A percentile compares a stretch with the other conserved stretches of the same genome.
Evolutionary conservation across 2,329 filamentous ascomycete species (phyloP).

Genomic region (Cladosporium sp.): DNA sequence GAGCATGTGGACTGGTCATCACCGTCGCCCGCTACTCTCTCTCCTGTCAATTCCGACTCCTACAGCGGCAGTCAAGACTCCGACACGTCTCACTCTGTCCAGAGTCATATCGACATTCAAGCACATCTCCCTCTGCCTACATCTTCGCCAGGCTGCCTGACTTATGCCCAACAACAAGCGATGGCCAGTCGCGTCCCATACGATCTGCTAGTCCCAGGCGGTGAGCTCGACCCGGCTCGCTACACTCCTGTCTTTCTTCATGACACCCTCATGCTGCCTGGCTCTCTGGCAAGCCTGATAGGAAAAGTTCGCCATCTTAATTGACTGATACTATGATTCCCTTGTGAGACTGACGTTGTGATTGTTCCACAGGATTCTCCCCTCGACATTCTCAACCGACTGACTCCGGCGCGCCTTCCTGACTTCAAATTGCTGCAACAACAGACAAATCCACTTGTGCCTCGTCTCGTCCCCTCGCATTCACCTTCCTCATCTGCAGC

Average conservation of each 20-base stretch:
- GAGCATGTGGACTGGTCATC: neutral
- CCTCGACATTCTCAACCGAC: slow-evolving; percentile 20
- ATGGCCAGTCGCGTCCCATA: slow-evolving; percentile 24
- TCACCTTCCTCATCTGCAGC: slow-evolving; percentile 19
- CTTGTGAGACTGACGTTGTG: neutral
- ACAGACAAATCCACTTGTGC: neutral
- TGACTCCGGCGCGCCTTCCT: slow-evolving; percentile 23
- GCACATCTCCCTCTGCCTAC: slow-evolving; percentile 1
- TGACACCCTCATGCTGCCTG: slow-evolving; percentile 49
- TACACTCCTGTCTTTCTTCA: slow-evolving; percentile 53
- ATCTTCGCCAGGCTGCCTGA: neutral
- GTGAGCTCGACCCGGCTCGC: slow-evolving; percentile 49
- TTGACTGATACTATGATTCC: neutral
- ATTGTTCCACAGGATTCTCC: slow-evolving; percentile 10
- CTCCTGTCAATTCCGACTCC: neutral
- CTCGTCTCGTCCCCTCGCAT: neutral
- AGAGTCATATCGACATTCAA: neutral
- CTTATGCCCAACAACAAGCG: slow-evolving; percentile 21
- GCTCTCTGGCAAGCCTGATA: slow-evolving; percentile 32
- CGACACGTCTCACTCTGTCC: neutral
- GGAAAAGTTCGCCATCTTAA: slow-evolving; percentile 16
- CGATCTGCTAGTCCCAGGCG: slow-evolving; percentile 42
- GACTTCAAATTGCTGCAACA: neutral
- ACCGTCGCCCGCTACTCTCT: neutral
- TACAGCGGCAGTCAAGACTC: neutral